Percentiles rank a stretch among this genome's conserved stretches.
These are phyloP conservation scores for Aspergillus jensenii DNA, from an alignment of 2,329 filamentous ascomycete genomes.

Conservation along the genomic window DNA sequence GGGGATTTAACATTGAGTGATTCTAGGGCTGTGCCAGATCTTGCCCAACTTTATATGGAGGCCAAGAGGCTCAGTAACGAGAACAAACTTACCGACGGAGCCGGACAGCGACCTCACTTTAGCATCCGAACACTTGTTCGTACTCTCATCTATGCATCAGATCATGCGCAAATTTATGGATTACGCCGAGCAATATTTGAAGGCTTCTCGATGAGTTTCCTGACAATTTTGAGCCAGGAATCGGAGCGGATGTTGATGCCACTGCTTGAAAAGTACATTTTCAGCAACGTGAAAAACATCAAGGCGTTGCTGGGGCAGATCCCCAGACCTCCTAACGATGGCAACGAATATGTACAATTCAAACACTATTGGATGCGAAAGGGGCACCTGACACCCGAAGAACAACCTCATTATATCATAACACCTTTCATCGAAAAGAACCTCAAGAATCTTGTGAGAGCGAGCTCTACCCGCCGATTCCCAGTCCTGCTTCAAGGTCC, in stretches of 20 bases:
- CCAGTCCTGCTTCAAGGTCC: slow-evolving; percentile 95
- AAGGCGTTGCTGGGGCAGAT: slow-evolving; percentile 74
- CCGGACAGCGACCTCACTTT: slow-evolving; percentile 94
- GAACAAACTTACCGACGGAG: slow-evolving; percentile 87
- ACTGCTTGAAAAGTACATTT: slow-evolving; percentile 76
- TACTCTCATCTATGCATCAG: slow-evolving; percentile 81
- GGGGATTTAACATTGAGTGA: slow-evolving; percentile 69
- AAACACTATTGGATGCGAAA: slow-evolving; percentile 88
- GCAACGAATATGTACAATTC: slow-evolving; percentile 76
- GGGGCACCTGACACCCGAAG: slow-evolving; percentile 65
- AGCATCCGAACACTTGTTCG: slow-evolving; percentile 91
- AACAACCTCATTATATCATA: slow-evolving; percentile 89
- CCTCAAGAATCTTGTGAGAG: slow-evolving; percentile 88
- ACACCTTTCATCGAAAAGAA: slow-evolving; percentile 95
- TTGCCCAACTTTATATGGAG: slow-evolving; percentile 82
- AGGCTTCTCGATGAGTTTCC: slow-evolving; percentile 96
- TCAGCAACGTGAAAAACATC: slow-evolving; percentile 67
- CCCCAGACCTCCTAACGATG: slow-evolving; percentile 74
- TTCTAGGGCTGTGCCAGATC: slow-evolving; percentile 72
- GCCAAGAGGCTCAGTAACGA: slow-evolving; percentile 79
- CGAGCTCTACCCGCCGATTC: slow-evolving; percentile 86
- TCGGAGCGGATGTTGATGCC: slow-evolving; percentile 79
- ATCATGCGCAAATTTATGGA: slow-evolving; percentile 80
- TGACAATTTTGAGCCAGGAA: slow-evolving; percentile 79
- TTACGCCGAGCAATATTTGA: slow-evolving; percentile 85